Base-by-base conservation (phyloP, 148 eudicot genomes). In the Chenopodium suecicum region DNA sequence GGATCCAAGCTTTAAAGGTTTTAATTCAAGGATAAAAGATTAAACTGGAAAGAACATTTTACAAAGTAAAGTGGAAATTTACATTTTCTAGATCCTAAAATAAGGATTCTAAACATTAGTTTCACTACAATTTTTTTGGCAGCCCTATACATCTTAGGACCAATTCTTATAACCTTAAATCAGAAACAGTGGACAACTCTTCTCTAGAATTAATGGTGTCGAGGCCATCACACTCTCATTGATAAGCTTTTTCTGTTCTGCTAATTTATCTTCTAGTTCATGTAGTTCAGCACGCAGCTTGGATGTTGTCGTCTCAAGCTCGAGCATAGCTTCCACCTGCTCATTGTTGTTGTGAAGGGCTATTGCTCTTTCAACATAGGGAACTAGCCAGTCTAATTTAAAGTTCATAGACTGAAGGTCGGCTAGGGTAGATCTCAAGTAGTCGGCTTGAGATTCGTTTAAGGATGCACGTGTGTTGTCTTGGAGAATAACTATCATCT, bases 401-500 rank as follows among this genome's bases (percentile, higher is more conserved):
- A 75, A 66, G 2, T 34, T 48, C 83, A 75, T 32, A 3, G 3
- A 27, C n/a, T 34, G 52, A 34, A 81, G 79, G 71, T 81, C 79
- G 17, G 11, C 12, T 1, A 67, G 34, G 22, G 79, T 76, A 19
- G 75, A 19, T 10, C 4, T 68, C 52, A 82, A 54, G 69, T 68
- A 82, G 3, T 19, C 58, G 10, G 67, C 68, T 79, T 70, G 68
- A 13, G 75, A 68, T 16, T 75, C 67, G 2, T 6, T 52, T 44
- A 75, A 75, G 34, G 74, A 48, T 9, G 25, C 29, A 11, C 25
- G 1, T 0, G 75, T 22, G 66, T 75, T 75, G 4, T 50, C 75
- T 41, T 81, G 67, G 34, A 81, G 74, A 67, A 81, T 34, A 11
- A 74, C 13, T 31, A 82, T 48, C 79, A 75, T 69, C 69, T 75